Evolutionary conservation across 345 rosid genomes (phyloP).

Genomic region (Zanthoxylum bungeanum): DNA sequence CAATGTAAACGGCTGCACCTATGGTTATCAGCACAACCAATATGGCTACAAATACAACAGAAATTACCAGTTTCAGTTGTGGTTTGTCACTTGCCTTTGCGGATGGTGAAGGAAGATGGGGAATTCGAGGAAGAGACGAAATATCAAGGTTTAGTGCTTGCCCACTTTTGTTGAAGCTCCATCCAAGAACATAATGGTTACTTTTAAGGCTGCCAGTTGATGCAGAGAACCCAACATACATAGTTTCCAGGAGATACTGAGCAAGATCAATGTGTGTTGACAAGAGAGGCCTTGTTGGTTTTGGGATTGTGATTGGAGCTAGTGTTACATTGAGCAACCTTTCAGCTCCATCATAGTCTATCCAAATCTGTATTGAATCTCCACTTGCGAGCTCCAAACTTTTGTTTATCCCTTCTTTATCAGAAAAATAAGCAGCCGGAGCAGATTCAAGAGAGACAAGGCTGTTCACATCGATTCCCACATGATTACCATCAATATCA

Average conservation of each 20-base stretch:
- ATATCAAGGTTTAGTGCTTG: constrained; percentile 37
- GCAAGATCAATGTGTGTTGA: constrained; percentile 25
- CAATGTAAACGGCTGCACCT: constrained; percentile 19
- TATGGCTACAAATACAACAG: constrained; percentile 16
- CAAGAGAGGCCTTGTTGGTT: constrained; percentile 37
- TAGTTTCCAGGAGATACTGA: constrained; percentile 5
- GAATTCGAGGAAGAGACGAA: constrained; percentile 52
- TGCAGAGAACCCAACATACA: constrained; percentile 30
- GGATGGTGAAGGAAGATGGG: constrained; percentile 1
- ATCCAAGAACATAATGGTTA: constrained; percentile 49
- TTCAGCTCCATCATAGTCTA: constrained; percentile 40
- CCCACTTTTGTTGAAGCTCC: constrained; percentile 60
- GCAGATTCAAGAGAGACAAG: constrained; percentile 23
- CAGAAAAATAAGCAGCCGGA: constrained; percentile 35
- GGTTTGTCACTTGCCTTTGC: not conserved
- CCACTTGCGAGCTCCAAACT: constrained; percentile 30
- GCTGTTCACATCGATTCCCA: constrained; percentile 50
- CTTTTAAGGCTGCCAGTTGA: constrained; percentile 37
- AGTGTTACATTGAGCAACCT: constrained; percentile 31
- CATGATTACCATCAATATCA: constrained; percentile 48
- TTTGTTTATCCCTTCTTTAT: constrained; percentile 4
- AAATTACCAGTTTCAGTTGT: not conserved
- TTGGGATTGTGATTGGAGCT: constrained; percentile 19
- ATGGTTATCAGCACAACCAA: constrained; percentile 11
- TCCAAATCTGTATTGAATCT: constrained; percentile 43